Percentiles rank a stretch among this genome's conserved stretches.
Conservation (phyloP, 768 basidiomycete species). For the Trametes villosa region DNA sequence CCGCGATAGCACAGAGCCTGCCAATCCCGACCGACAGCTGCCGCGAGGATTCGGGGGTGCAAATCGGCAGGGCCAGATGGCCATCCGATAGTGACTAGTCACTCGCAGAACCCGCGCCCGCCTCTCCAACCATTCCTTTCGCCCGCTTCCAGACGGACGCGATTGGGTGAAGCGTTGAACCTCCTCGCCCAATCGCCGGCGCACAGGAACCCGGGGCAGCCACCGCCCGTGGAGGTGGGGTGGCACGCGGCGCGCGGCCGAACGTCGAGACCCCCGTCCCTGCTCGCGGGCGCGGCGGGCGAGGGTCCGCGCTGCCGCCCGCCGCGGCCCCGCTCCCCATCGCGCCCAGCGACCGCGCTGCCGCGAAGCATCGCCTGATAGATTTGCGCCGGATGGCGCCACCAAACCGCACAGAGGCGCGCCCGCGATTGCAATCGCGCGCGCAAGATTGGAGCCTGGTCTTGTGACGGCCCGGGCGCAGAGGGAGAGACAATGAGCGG, state of each 20-base stretch:
- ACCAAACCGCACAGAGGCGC: slow-evolving; percentile 8
- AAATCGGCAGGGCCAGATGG: slow-evolving; percentile 25
- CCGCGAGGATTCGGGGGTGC: slow-evolving; percentile 23
- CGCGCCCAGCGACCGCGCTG: not conserved
- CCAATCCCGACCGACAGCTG: slow-evolving; percentile 5
- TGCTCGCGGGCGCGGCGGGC: not conserved
- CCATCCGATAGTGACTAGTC: slow-evolving; percentile 26
- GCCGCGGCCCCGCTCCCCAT: not conserved
- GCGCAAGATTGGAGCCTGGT: slow-evolving; percentile 14
- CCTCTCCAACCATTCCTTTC: not conserved
- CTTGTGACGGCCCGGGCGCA: slow-evolving; percentile 16
- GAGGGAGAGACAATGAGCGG: not conserved
- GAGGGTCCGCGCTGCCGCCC: slow-evolving; percentile 2
- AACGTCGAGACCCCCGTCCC: not conserved
- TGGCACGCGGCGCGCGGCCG: not conserved
- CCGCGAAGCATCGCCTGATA: slow-evolving; percentile 21
- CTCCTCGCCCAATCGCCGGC: not conserved
- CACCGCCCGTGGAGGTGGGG: not conserved
- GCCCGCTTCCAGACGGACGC: slow-evolving; percentile 7
- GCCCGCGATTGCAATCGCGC: slow-evolving; percentile 19
- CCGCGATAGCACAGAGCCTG: slow-evolving; percentile 5
- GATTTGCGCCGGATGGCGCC: slow-evolving; percentile 10
- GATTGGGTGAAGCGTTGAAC: slow-evolving; percentile 14
- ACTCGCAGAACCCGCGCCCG: slow-evolving; percentile 13
- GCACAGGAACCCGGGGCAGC: not conserved